A percentile compares a stretch with the other conserved stretches of the same genome.
Conservation (phyloP, 176 grass and related monocot species). For the Bolboschoenus planiculmis region DNA sequence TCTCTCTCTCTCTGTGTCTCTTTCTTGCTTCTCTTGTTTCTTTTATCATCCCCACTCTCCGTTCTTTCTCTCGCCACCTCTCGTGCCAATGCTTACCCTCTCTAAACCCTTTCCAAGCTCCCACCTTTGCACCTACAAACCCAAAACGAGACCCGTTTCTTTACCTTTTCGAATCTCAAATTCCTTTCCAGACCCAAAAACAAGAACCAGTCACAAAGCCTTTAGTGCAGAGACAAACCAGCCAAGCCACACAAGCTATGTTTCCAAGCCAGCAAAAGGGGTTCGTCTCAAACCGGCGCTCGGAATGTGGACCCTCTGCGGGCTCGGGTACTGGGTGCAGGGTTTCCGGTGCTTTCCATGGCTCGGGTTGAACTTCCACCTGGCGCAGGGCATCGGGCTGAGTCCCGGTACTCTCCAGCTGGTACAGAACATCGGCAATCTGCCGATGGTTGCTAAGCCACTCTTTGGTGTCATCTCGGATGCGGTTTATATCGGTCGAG, state of each 20-base stretch:
- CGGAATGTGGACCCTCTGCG: slow-evolving; percentile 62
- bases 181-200: slow-evolving; percentile 12
- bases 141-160: background rate
- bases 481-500: slow-evolving; percentile 40
- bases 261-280: background rate
- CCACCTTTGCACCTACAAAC: slow-evolving; percentile 4
- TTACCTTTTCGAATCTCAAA: background rate
- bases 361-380: slow-evolving; percentile 84
- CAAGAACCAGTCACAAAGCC: background rate
- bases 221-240: background rate
- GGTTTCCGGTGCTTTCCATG: slow-evolving; percentile 91
- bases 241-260: background rate
- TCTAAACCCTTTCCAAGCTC: slow-evolving; percentile 7
- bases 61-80: background rate
- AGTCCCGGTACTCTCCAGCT: slow-evolving; percentile 55
- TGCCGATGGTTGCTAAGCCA: slow-evolving; percentile 79
- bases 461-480: slow-evolving; percentile 77
- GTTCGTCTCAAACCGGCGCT: slow-evolving; percentile 15
- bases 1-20: background rate
- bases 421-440: slow-evolving; percentile 49
- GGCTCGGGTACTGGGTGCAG: slow-evolving; percentile 80
- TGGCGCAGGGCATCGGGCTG: slow-evolving; percentile 42
- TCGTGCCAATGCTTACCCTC: background rate
- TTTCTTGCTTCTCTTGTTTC: background rate
- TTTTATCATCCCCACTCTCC: background rate